Evolutionary conservation across 352 stramenopile species (phyloP), one percentile per base, ranked within the genome.

Genomic region (Globisporangium spiculum): DNA sequence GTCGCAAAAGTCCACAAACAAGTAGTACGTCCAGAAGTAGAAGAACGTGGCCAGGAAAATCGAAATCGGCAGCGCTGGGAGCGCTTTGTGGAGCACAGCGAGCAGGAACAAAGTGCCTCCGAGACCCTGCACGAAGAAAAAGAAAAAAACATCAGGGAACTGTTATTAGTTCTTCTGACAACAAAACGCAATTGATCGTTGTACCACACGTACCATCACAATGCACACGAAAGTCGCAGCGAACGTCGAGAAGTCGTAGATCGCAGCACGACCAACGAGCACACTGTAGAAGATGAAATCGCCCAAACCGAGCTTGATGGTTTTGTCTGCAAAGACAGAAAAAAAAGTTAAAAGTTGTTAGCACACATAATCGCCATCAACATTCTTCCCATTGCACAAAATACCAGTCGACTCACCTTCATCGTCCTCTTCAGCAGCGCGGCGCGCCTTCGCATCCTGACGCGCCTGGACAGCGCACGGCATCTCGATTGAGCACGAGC

Each of bases 241-340:
- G 74, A 98, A 98, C 4, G 96, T 95, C 22, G 94, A 97, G 71
- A 99, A 99, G 68, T 98, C 97, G 70, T 96, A 97, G 50, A 98
- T 93, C 20, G 95, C 96, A 50, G 98, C 97, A 54, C 98, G 97
- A 12, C 93, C 96, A 10, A 99, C 96, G 38, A 99, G 80, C 20
- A 99, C 91, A 74, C 87, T 98, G 83, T 99, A 99, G 74, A 99
- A 99, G 60, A 99, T 98, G 74, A 99, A 99, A 78, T 99, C 98
- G 22, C 98, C 98, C 24, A 98, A 77, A 24, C 95, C 95, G 24
- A 98, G 73, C 72, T 97, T 93, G 74, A 98, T 98, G 16, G 87
- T 96, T 66, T 97, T 96, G 76, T 90, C 86, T 69, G 30, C 36
- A 59, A 50, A 36, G 10, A 65, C 46, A 36, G 5, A 56, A 26